These are phyloP conservation scores for Hyaloscypha finlandica DNA, from an alignment of 495 filamentous ascomycete species.

Conservation along the genomic window DNA sequence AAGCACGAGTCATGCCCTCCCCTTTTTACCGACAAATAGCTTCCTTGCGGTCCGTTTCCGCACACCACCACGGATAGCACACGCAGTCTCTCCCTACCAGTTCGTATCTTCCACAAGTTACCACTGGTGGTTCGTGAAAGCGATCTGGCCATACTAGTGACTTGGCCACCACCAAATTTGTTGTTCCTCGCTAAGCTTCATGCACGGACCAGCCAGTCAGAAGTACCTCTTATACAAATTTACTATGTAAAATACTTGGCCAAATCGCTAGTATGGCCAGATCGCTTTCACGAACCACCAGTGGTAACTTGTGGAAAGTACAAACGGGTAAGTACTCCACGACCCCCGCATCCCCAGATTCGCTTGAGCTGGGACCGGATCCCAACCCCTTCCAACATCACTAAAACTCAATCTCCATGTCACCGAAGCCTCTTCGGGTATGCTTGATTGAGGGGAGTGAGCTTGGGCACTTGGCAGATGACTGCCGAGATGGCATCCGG, in stretches of 20 bases:
- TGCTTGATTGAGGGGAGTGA: neutral
- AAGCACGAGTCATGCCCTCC: neutral
- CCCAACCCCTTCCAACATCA: neutral
- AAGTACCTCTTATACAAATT: no score
- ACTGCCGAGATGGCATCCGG: neutral
- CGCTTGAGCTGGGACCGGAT: neutral
- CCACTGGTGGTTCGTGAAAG: no score
- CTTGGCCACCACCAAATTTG: no score
- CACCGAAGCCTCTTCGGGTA: neutral
- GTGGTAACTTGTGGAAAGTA: no score
- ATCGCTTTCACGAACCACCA: no score
- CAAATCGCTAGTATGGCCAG: no score
- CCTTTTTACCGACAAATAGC: neutral
- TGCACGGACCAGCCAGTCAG: no score
- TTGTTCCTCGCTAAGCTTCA: no score
- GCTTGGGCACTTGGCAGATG: neutral
- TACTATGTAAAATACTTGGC: no score
- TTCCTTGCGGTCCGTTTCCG: neutral
- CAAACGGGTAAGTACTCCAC: no score
- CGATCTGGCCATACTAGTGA: no score
- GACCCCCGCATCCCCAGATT: neutral
- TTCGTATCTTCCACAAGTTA: no score
- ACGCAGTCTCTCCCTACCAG: neutral
- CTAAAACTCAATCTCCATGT: neutral
- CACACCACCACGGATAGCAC: neutral